Conservation (phyloP, 1,284 basidiomycete genomes). For the Sporisorium reilianum region DNA sequence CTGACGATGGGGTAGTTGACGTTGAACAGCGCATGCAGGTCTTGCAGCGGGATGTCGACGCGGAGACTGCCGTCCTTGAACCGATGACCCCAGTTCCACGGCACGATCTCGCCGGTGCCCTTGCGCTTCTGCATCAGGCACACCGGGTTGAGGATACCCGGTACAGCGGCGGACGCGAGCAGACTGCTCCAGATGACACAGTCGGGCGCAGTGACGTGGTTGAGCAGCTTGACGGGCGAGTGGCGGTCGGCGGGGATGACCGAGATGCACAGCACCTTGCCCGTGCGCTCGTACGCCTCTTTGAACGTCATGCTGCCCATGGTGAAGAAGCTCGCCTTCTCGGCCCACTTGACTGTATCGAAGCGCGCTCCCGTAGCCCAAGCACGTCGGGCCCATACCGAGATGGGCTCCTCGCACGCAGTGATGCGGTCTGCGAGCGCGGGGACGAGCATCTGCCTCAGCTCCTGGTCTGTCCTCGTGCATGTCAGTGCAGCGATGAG, state of each 20-base stretch:
- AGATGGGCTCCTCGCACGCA: slow-evolving; percentile 82
- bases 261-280: slow-evolving; percentile 88
- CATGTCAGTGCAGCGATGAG: slow-evolving; percentile 79
- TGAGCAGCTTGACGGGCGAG: slow-evolving; percentile 89
- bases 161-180: slow-evolving; percentile 67
- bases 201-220: slow-evolving; percentile 95
- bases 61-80: slow-evolving; percentile 67
- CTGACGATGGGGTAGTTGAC: slow-evolving; percentile 96
- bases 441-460: slow-evolving; percentile 75
- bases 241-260: slow-evolving; percentile 95
- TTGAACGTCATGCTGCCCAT: slow-evolving; percentile 93
- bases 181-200: slow-evolving; percentile 75
- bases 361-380: slow-evolving; percentile 92
- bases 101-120: slow-evolving; percentile 80
- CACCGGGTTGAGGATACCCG: slow-evolving; percentile 72
- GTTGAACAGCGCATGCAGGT: slow-evolving; percentile 77
- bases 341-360: slow-evolving; percentile 89
- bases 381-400: slow-evolving; percentile 81
- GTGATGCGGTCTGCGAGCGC: slow-evolving; percentile 82
- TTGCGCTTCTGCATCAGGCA: slow-evolving; percentile 92
- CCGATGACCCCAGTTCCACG: slow-evolving; percentile 88
- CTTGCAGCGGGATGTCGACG: slow-evolving; percentile 94
- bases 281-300: slow-evolving; percentile 93
- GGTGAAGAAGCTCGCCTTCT: slow-evolving; percentile 83
- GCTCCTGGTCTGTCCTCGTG: slow-evolving; percentile 89